Evolutionary conservation across 345 rosid genomes (phyloP).

Genomic region (Camelina neglecta): DNA sequence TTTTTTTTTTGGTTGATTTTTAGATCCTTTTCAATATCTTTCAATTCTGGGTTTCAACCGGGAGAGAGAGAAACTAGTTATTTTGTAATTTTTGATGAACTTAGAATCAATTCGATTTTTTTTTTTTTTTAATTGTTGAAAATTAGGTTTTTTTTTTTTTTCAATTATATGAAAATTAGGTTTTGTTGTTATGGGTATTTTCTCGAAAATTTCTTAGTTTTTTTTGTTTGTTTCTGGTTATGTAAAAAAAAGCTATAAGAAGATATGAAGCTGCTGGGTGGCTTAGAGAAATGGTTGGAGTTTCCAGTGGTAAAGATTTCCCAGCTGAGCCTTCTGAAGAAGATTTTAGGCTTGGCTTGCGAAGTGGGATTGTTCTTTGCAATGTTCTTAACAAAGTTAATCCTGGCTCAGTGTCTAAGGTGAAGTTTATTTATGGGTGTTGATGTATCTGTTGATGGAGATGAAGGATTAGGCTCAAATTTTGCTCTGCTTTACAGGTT

Average conservation of each 20-base stretch:
- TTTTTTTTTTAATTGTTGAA: too few relatives aligned
- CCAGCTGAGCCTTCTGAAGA: slow-evolving; percentile 92
- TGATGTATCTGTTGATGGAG: not conserved
- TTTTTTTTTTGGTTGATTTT: too few relatives aligned
- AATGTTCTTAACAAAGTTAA: slow-evolving; percentile 84
- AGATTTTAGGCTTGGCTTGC: slow-evolving; percentile 85
- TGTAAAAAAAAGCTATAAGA: not conserved
- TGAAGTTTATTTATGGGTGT: not conserved
- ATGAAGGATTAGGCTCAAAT: slow-evolving; percentile 14
- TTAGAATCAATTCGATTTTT: too few relatives aligned
- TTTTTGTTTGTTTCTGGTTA: too few relatives aligned
- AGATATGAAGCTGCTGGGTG: slow-evolving; percentile 90
- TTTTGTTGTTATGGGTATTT: too few relatives aligned
- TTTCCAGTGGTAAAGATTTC: slow-evolving; percentile 76
- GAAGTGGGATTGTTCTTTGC: slow-evolving; percentile 91
- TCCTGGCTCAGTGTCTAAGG: slow-evolving; percentile 86
- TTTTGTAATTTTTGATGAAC: too few relatives aligned
- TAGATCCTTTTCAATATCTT: too few relatives aligned
- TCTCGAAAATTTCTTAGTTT: too few relatives aligned
- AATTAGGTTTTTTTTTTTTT: too few relatives aligned
- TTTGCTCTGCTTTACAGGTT: slow-evolving; percentile 48
- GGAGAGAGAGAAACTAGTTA: too few relatives aligned
- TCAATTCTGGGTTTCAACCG: too few relatives aligned
- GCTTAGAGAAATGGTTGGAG: slow-evolving; percentile 79
- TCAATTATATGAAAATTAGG: too few relatives aligned